Evolutionary conservation across 2,329 filamentous ascomycete genomes (phyloP).

Genomic region (Apiospora hydei): DNA sequence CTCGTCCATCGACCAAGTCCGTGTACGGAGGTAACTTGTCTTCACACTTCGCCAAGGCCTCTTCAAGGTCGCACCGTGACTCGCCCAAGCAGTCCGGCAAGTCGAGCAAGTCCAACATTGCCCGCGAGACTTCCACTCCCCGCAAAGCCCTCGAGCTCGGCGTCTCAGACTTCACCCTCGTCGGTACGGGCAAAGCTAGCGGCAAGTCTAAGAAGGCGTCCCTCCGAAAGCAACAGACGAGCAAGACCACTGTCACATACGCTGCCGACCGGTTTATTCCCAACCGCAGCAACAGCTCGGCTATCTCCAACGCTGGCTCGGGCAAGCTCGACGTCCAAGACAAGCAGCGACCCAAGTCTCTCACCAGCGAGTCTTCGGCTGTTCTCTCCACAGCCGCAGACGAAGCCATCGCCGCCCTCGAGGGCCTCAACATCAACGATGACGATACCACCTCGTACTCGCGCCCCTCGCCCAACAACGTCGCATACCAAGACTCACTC

Average conservation of each 20-base stretch:
- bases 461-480: constrained; percentile 84
- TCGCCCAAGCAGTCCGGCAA: constrained; percentile 72
- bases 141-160: constrained; percentile 86
- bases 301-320: constrained; percentile 80
- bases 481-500: constrained; percentile 90
- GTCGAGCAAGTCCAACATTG: constrained; percentile 98
- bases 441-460: constrained; percentile 74
- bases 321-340: constrained; percentile 81
- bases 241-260: constrained; percentile 83
- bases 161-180: constrained; percentile 90
- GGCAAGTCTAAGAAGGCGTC: constrained; percentile 62
- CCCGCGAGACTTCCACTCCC: constrained; percentile 75
- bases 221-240: constrained; percentile 57
- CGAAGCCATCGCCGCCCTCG: constrained; percentile 80
- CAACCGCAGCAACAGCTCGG: constrained; percentile 89
- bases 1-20: constrained; percentile 68
- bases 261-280: constrained; percentile 94
- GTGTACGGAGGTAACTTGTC: constrained; percentile 83
- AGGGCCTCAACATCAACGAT: constrained; percentile 76
- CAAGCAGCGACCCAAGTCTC: constrained; percentile 75
- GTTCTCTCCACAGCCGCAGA: constrained; percentile 82
- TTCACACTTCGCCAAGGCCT: constrained; percentile 77
- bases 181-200: constrained; percentile 72
- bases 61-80: constrained; percentile 76
- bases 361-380: constrained; percentile 73